A percentile compares a stretch with the other conserved stretches of the same genome.
These are phyloP conservation scores for Hypomyces rosellus DNA, from an alignment of 2,329 filamentous ascomycete species.

Conservation along the genomic window DNA sequence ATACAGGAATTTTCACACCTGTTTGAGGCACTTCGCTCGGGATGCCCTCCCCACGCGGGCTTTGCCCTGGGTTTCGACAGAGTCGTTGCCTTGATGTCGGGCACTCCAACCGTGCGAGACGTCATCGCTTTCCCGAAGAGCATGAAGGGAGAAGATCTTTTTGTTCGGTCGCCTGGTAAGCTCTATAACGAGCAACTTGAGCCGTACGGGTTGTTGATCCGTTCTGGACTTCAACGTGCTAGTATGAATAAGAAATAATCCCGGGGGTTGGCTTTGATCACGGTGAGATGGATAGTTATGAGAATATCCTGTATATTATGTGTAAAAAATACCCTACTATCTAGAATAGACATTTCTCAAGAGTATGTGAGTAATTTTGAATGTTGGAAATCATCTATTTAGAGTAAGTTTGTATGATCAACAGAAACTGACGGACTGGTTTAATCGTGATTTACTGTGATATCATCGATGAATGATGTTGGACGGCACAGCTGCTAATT, in stretches of 20 bases:
- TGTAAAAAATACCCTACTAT: background rate
- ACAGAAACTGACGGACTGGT: too few species aligned
- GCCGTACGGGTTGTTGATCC: constrained; percentile 40
- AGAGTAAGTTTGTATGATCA: too few species aligned
- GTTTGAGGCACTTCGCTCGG: constrained; percentile 71
- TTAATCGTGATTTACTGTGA: too few species aligned
- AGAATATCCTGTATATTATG: constrained; percentile 4
- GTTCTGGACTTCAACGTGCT: background rate
- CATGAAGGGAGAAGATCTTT: constrained; percentile 77
- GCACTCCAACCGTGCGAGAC: constrained; percentile 72
- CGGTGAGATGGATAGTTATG: background rate
- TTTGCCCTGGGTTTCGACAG: constrained; percentile 91
- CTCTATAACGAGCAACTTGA: constrained; percentile 53
- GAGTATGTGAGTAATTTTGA: background rate
- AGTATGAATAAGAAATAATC: background rate
- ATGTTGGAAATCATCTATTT: too few species aligned
- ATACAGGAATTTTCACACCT: constrained; percentile 81
- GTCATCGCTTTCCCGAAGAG: constrained; percentile 97
- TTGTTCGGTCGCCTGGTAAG: constrained; percentile 70
- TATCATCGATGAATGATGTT: too few species aligned
- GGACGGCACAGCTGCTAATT: too few species aligned
- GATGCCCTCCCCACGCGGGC: constrained; percentile 91
- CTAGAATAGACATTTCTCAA: background rate
- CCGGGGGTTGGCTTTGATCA: background rate
- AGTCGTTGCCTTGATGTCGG: constrained; percentile 71